phyloP scores from a whole-genome alignment of 2,329 filamentous ascomycete genomes.

The Zymoseptoria pseudotritici region DNA sequence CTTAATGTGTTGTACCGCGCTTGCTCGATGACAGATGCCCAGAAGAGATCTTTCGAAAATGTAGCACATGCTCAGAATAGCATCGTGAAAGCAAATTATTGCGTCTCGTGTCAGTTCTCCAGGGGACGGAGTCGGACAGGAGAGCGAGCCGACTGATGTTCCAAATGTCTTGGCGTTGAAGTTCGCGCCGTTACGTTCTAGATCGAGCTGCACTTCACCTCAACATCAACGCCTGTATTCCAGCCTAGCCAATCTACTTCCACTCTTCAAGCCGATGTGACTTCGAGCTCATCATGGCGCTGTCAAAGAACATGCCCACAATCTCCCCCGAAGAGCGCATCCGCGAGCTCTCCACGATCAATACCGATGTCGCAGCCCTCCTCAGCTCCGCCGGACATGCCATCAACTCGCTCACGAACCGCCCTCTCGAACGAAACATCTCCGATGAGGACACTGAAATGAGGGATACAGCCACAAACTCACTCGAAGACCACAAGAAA shows the following conservation, averaged over 20 bases:
- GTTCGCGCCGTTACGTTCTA: background rate
- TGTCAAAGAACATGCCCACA: conserved; percentile 7
- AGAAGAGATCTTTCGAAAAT: background rate
- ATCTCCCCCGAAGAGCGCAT: conserved; percentile 70
- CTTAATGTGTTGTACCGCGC: background rate
- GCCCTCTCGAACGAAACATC: conserved; percentile 27
- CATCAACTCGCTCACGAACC: conserved; percentile 55
- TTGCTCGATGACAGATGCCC: background rate
- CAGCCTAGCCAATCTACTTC: background rate
- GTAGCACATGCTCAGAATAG: background rate
- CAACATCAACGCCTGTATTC: background rate
- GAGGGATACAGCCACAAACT: conserved; percentile 40
- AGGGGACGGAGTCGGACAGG: background rate
- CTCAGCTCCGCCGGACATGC: conserved; percentile 55
- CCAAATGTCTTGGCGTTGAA: background rate
- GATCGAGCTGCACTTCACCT: background rate
- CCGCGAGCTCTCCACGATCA: conserved; percentile 70
- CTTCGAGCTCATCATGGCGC: conserved; percentile 7
- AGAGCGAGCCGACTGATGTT: too few relatives aligned
- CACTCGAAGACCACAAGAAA: conserved; percentile 46
- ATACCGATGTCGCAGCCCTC: conserved; percentile 51
- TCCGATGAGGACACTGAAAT: conserved; percentile 22
- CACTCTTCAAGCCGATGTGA: background rate
- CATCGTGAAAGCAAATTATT: background rate
- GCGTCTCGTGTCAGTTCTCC: background rate